Conservation (phyloP, 2,329 filamentous ascomycete species). For the Pezicula carpinea region DNA sequence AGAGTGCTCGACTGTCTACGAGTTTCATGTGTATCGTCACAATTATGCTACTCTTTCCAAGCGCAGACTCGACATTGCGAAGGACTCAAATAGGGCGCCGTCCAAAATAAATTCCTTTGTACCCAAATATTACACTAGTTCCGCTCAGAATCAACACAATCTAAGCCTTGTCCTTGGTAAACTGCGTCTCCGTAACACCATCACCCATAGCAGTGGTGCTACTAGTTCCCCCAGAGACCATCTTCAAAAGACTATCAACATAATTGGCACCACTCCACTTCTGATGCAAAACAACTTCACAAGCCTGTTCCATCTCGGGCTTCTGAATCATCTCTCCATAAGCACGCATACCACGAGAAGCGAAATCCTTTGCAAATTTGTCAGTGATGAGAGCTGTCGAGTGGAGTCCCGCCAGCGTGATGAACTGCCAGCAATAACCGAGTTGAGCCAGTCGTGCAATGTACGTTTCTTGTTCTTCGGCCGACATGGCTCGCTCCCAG, state of each 20-base stretch:
- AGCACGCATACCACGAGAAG: conserved; percentile 63
- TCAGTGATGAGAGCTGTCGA: conserved; percentile 25
- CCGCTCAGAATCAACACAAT: too few species aligned
- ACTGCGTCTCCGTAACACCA: conserved; percentile 80
- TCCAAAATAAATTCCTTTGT: too few species aligned
- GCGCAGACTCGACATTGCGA: too few species aligned
- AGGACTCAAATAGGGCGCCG: too few species aligned
- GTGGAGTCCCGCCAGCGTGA: conserved; percentile 22
- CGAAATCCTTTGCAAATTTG: conserved; percentile 59
- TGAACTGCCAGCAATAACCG: conserved; percentile 36
- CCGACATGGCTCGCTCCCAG: conserved; percentile 35
- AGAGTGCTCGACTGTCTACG: too few species aligned
- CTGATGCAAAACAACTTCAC: conserved; percentile 26
- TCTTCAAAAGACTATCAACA: conserved; percentile 84
- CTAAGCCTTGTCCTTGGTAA: conserved; percentile 22
- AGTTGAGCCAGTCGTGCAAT: conserved; percentile 65
- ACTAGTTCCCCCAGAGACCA: conserved; percentile 87
- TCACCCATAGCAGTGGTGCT: conserved; percentile 92
- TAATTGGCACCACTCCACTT: conserved; percentile 62
- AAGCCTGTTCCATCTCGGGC: neutral
- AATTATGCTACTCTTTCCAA: too few species aligned
- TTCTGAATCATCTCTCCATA: conserved; percentile 62
- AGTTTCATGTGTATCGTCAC: too few species aligned
- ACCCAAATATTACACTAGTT: too few species aligned
- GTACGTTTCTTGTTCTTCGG: conserved; percentile 51